Base-by-base conservation (phyloP, 2,329 filamentous ascomycete species). In the Neobulgaria alba region DNA sequence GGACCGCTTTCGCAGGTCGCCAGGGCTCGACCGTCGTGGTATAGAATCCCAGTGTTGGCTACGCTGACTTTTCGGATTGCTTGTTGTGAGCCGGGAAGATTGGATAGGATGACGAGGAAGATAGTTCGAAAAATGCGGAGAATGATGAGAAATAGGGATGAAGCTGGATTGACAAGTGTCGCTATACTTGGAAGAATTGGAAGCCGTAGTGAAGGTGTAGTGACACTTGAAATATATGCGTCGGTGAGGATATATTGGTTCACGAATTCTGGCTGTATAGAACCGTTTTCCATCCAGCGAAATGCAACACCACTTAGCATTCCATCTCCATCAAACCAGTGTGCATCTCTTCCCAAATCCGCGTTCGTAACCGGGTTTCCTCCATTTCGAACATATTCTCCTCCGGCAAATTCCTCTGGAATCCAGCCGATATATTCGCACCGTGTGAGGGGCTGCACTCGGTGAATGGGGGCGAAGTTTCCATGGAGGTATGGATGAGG, bases 261-360 rank as follows among this genome's bases (percentile, higher is more conserved):
- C 40, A 81, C 77, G 40, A 84, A 85, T 39, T 79, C 67, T 0
- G 80, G 79, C 42, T 66, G 57, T 1, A 80, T 67, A 2, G 59
- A 48, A 0, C 54, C 48, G 29, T 66, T 56, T 4, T 62, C 59
- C 2, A 61, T 60, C 2, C 65, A 65, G 19, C 64, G 64, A 55
- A 82, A 85, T 14, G 67, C 66, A 0, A 85, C 79, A 1, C 81
- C 81, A 20, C 74, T 74, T 9, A 85, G 71, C 81, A 85, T 85
- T 3, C 81, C 82, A 56, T 85, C 80, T 21, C 82, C 81, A 50
- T 85, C 82, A 46, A 85, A 85, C 79, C 79, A 85, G 55, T 85
- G 81, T 7, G 76, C 71, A 54, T 82, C 77, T 47, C 77, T 68
- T 29, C 69, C 71, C 2, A 75, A 57, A 39, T 81, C 73, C 16